These are phyloP conservation scores for Podospora didyma DNA, from an alignment of 495 filamentous ascomycete species.

Conservation along the genomic window DNA sequence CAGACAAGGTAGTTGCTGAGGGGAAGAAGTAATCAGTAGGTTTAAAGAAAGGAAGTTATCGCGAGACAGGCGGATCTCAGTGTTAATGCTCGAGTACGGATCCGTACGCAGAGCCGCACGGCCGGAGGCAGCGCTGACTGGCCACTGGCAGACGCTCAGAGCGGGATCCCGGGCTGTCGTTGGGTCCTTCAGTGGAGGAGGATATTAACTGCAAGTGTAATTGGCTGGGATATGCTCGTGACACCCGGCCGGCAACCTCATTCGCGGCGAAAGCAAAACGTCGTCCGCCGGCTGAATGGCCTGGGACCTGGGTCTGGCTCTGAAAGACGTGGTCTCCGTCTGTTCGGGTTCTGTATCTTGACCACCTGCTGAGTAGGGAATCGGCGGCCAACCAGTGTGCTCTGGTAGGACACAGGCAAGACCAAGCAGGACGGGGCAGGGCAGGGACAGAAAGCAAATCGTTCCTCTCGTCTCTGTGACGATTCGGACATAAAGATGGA, in stretches of 20 bases:
- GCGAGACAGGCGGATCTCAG: neutral
- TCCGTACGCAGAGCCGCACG: conserved; percentile 20
- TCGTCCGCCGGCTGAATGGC: conserved; percentile 21
- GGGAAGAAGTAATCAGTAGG: neutral
- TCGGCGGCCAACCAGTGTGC: neutral
- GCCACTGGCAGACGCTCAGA: neutral
- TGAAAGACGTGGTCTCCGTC: neutral
- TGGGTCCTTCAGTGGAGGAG: conserved; percentile 11
- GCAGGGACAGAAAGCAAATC: neutral
- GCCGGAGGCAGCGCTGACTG: conserved; percentile 1
- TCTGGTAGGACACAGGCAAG: neutral
- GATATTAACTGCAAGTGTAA: conserved; percentile 28
- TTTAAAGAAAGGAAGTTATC: neutral
- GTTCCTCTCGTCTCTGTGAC: neutral
- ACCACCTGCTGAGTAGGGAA: no score
- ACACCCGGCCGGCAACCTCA: conserved; percentile 18
- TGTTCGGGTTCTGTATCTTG: neutral
- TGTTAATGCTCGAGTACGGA: neutral
- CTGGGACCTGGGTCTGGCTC: neutral
- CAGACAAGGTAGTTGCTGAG: neutral
- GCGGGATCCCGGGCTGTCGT: conserved; percentile 5
- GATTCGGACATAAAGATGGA: neutral
- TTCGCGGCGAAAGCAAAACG: conserved; percentile 19
- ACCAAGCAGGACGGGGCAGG: neutral
- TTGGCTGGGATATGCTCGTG: conserved; percentile 25